Evolutionary conservation across 257 asterid genomes (phyloP).

Genomic region (Pogostemon cablin): DNA sequence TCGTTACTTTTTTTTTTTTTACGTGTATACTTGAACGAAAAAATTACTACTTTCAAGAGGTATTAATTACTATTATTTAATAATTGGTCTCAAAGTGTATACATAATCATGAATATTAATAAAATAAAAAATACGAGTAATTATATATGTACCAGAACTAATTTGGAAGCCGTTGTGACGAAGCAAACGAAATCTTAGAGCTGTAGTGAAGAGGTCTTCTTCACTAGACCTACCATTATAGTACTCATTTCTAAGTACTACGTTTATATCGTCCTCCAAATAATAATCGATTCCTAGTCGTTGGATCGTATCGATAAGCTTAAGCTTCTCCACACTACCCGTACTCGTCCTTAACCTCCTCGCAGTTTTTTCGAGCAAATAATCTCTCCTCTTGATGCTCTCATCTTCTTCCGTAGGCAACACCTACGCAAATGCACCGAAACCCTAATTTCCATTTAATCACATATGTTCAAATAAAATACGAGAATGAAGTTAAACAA

Average conservation of each 20-base stretch:
- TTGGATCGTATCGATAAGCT: slow-evolving; percentile 54
- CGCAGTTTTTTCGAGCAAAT: slow-evolving; percentile 38
- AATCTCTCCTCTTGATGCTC: slow-evolving; percentile 41
- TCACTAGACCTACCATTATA: slow-evolving; percentile 17
- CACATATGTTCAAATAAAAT: not conserved
- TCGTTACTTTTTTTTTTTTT: too few species aligned
- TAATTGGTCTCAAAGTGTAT: not conserved
- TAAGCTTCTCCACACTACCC: slow-evolving; percentile 39
- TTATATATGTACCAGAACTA: slow-evolving; percentile 35
- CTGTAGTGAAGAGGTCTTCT: slow-evolving; percentile 51
- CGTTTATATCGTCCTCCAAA: slow-evolving; percentile 50
- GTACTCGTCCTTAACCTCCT: slow-evolving; percentile 29
- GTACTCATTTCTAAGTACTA: slow-evolving; percentile 26
- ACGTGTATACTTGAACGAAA: too few species aligned
- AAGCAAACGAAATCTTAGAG: slow-evolving; percentile 61
- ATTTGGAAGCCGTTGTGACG: slow-evolving; percentile 56
- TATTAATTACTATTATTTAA: too few species aligned
- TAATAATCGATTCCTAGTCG: slow-evolving; percentile 59
- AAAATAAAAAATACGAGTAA: not conserved
- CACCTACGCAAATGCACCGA: slow-evolving; percentile 27
- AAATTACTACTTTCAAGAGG: too few species aligned
- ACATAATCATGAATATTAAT: not conserved
- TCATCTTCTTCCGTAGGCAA: slow-evolving; percentile 48
- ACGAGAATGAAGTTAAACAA: too few species aligned
- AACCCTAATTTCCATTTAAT: not conserved